Percentiles rank a stretch among this genome's conserved stretches.
Conservation (phyloP, 257 asterid species). For the Coffea canephora region DNA sequence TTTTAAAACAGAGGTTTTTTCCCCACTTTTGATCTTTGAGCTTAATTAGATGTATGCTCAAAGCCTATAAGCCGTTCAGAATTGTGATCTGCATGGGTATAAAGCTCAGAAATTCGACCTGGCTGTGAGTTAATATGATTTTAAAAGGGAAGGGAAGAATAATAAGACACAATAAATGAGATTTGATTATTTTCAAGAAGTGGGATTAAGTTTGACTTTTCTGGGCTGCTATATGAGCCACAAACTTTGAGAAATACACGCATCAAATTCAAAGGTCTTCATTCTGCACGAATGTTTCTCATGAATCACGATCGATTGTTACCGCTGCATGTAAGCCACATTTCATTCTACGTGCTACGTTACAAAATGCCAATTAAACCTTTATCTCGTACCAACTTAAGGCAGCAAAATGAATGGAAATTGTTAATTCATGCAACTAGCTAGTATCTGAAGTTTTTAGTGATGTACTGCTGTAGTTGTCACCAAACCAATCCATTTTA, state of each 20-base stretch:
- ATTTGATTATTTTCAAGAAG: background rate
- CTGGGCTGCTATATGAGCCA: background rate
- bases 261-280: background rate
- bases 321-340: background rate
- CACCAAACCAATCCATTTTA: too few relatives aligned
- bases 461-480: too few relatives aligned
- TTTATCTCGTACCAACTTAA: background rate
- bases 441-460: too few relatives aligned
- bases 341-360: background rate
- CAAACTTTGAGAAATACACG: background rate
- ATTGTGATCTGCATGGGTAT: background rate
- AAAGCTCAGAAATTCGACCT: background rate
- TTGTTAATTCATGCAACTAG: too few relatives aligned
- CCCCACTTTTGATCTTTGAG: too few relatives aligned
- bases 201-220: background rate
- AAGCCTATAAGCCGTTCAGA: background rate
- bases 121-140: too few relatives aligned
- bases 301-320: background rate
- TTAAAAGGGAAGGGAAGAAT: too few relatives aligned
- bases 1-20: too few relatives aligned
- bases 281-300: too few relatives aligned
- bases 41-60: too few relatives aligned
- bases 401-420: background rate
- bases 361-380: background rate
- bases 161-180: too few relatives aligned